phyloP scores from a whole-genome alignment of 257 asterid species.

The Lavandula angustifolia region DNA sequence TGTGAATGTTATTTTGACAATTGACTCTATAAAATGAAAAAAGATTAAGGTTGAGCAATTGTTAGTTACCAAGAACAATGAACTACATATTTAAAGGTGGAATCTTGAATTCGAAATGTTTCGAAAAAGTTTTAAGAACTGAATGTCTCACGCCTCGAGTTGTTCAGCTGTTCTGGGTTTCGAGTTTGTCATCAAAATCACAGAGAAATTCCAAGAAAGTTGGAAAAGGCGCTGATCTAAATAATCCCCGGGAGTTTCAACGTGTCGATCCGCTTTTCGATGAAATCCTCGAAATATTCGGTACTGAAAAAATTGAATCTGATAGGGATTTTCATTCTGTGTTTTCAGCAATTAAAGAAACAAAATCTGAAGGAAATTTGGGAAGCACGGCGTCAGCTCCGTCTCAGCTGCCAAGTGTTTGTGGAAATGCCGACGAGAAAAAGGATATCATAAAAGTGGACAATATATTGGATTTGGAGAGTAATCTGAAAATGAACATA shows the following conservation, averaged over 20 bases:
- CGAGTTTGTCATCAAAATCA: conserved; percentile 36
- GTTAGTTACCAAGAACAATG: conserved; percentile 37
- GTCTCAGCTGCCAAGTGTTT: conserved; percentile 43
- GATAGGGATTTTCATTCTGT: conserved; percentile 34
- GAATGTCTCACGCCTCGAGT: conserved; percentile 28
- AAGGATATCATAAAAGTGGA: conserved; percentile 15
- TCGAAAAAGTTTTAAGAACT: conserved; percentile 23
- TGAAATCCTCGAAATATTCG: conserved; percentile 70
- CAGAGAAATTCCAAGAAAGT: conserved; percentile 35
- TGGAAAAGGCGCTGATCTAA: conserved; percentile 23
- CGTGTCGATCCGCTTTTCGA: conserved; percentile 54
- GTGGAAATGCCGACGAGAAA: conserved; percentile 59
- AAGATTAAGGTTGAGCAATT: too few species aligned
- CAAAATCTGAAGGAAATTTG: conserved; percentile 19
- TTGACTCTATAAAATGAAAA: too few species aligned
- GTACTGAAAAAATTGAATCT: conserved; percentile 36
- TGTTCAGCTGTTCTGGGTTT: conserved; percentile 34
- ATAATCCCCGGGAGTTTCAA: conserved; percentile 33
- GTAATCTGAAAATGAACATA: too few species aligned
- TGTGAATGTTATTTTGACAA: too few species aligned
- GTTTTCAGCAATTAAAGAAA: conserved; percentile 27
- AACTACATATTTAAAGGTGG: conserved; percentile 34
- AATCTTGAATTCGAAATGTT: conserved; percentile 30
- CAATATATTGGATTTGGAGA: conserved; percentile 9
- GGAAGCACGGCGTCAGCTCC: conserved; percentile 14